A percentile compares a stretch with the other conserved stretches of the same genome.
These are phyloP conservation scores for Monotropa hypopitys DNA, from an alignment of 179 eudicot genomes.

Conservation along the genomic window DNA sequence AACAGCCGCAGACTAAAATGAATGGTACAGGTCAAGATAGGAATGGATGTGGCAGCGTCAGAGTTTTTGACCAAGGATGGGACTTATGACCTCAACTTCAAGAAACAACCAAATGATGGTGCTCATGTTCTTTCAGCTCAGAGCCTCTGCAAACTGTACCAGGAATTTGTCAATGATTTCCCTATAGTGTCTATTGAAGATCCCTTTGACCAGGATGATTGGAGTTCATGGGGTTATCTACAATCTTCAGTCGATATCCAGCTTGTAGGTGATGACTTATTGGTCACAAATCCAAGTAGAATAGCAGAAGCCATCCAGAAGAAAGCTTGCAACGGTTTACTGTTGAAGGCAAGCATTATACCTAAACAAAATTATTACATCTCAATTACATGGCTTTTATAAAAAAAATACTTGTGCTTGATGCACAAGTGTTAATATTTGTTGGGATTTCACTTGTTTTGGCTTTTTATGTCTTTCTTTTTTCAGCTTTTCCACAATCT, in stretches of 20 bases:
- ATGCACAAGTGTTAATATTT: background rate
- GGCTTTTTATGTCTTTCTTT: background rate
- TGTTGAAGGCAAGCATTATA: slow-evolving; percentile 51
- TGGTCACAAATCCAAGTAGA: slow-evolving; percentile 88
- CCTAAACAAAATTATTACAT: background rate
- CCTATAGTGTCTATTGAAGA: slow-evolving; percentile 97
- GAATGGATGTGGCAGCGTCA: slow-evolving; percentile 99
- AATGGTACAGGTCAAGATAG: slow-evolving; percentile 74
- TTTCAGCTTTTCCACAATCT: background rate
- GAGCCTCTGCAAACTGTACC: slow-evolving; percentile 69
- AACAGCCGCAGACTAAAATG: slow-evolving; percentile 9
- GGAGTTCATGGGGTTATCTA: slow-evolving; percentile 84
- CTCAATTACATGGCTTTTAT: background rate
- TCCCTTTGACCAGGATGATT: slow-evolving; percentile 98
- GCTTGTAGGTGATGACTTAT: slow-evolving; percentile 89
- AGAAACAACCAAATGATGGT: slow-evolving; percentile 96
- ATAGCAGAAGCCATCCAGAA: slow-evolving; percentile 84
- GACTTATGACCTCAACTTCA: slow-evolving; percentile 85
- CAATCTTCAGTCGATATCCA: slow-evolving; percentile 85
- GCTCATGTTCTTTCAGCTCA: slow-evolving; percentile 78
- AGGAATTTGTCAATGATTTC: slow-evolving; percentile 76
- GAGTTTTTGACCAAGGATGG: slow-evolving; percentile 89
- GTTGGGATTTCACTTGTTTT: background rate
- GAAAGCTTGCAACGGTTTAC: slow-evolving; percentile 84
- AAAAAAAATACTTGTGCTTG: background rate